Conservation (phyloP, 2,329 filamentous ascomycete genomes). For the Podosphaera xanthii region DNA sequence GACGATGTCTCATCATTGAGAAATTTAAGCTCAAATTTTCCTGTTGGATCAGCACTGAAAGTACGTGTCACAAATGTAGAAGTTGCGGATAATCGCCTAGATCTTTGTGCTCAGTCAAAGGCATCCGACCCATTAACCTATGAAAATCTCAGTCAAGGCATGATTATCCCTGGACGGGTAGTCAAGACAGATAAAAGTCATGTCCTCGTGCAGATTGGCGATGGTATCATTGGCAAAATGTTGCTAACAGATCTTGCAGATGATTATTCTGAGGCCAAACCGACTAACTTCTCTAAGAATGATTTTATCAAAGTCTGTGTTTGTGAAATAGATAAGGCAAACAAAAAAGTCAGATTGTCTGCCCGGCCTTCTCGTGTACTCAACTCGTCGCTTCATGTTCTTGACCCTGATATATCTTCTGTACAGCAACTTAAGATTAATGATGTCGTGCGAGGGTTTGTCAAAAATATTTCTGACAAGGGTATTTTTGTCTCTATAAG, state of each 20-base stretch:
- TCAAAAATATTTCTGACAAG: conserved; percentile 74
- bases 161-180: conserved; percentile 62
- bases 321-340: conserved; percentile 53
- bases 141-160: conserved; percentile 50
- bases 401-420: conserved; percentile 56
- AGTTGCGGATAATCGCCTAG: conserved; percentile 47
- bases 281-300: conserved; percentile 54
- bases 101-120: conserved; percentile 50
- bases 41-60: conserved; percentile 68
- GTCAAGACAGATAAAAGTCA: conserved; percentile 71
- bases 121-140: conserved; percentile 38
- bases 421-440: conserved; percentile 51
- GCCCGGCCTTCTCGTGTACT: conserved; percentile 70
- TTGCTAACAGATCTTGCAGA: conserved; percentile 68
- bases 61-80: conserved; percentile 61
- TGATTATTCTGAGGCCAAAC: conserved; percentile 62
- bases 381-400: conserved; percentile 59
- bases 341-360: conserved; percentile 68
- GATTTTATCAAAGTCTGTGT: conserved; percentile 77
- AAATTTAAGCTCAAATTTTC: conserved; percentile 59
- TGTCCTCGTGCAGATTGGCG: conserved; percentile 66
- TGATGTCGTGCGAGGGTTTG: conserved; percentile 69
- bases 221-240: conserved; percentile 56
- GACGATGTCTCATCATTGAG: conserved; percentile 64
- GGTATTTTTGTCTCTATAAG: conserved; percentile 74